Evolutionary conservation across 1,284 basidiomycete species (phyloP).

Genomic region (Thelephora terrestris): DNA sequence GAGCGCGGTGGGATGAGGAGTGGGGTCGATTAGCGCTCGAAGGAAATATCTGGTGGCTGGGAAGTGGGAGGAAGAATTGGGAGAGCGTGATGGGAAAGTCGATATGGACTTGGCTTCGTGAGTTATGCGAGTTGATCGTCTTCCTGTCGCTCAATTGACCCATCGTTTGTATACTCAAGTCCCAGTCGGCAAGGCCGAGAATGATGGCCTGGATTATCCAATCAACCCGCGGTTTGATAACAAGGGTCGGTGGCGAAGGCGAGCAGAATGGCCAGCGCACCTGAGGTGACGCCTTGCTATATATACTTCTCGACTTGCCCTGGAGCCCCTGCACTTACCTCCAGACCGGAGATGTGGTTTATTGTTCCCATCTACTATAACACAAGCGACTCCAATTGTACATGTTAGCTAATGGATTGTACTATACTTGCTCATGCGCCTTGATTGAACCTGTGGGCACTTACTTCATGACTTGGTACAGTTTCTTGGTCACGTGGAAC

Average conservation of each 20-base stretch:
- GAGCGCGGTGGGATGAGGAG: slow-evolving; percentile 54
- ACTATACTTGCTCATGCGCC: too few species aligned
- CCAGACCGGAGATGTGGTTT: too few species aligned
- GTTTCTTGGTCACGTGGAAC: too few species aligned
- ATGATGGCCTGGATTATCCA: slow-evolving; percentile 56
- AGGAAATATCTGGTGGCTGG: slow-evolving; percentile 84
- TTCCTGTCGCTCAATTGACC: background rate
- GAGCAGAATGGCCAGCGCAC: slow-evolving; percentile 62
- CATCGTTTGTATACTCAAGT: slow-evolving; percentile 33
- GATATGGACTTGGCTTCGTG: slow-evolving; percentile 62
- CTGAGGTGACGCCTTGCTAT: slow-evolving; percentile 25
- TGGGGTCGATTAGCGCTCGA: slow-evolving; percentile 69
- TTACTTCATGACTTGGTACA: too few species aligned
- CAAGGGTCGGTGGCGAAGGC: slow-evolving; percentile 55
- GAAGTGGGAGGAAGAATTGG: slow-evolving; percentile 52
- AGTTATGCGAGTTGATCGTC: slow-evolving; percentile 24
- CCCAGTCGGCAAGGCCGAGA: slow-evolving; percentile 47
- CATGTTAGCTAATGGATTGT: too few species aligned
- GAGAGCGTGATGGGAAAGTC: slow-evolving; percentile 64
- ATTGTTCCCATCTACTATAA: too few species aligned
- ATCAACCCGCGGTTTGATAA: slow-evolving; percentile 67
- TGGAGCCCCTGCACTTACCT: too few species aligned
- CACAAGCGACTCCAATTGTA: too few species aligned
- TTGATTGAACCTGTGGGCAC: too few species aligned
- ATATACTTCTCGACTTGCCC: too few species aligned